Conservation (phyloP, 208 protist species). For the Herpetomonas muscarum region DNA sequence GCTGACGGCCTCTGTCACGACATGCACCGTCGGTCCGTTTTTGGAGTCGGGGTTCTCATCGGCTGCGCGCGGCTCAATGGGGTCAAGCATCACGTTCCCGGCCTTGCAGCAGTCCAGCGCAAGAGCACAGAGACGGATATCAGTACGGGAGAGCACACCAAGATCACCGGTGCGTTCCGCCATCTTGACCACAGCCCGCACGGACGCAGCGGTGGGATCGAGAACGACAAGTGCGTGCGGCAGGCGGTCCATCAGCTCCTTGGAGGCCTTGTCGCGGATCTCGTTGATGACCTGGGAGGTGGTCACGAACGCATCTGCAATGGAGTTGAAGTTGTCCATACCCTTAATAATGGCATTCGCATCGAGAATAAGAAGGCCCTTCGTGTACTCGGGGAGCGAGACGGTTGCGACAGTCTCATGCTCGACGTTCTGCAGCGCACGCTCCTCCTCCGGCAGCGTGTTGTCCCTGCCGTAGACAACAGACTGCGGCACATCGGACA, state of each 20-base stretch:
- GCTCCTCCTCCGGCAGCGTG: constrained; percentile 16
- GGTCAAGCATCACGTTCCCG: constrained; percentile 24
- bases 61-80: constrained; percentile 55
- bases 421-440: constrained; percentile 22
- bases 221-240: constrained; percentile 59
- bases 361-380: constrained; percentile 79
- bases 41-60: constrained; percentile 40
- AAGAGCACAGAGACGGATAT: constrained; percentile 86
- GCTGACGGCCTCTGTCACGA: constrained; percentile 13
- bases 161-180: constrained; percentile 90
- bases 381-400: constrained; percentile 48
- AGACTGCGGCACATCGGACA: constrained; percentile 17
- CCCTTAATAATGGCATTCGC: constrained; percentile 89
- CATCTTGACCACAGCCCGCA: constrained; percentile 57
- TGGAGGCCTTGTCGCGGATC: constrained; percentile 65
- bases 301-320: constrained; percentile 80
- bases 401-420: constrained; percentile 24
- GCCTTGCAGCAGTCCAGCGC: constrained; percentile 76
- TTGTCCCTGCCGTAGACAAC: constrained; percentile 30
- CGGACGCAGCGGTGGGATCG: constrained; percentile 58
- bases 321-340: constrained; percentile 57
- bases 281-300: constrained; percentile 82
- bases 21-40: constrained; percentile 3
- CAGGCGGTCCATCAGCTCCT: constrained; percentile 64
- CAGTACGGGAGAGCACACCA: constrained; percentile 83